Conservation (phyloP, 1,284 basidiomycete genomes). For the Erythrobasidium hasegawianum region DNA sequence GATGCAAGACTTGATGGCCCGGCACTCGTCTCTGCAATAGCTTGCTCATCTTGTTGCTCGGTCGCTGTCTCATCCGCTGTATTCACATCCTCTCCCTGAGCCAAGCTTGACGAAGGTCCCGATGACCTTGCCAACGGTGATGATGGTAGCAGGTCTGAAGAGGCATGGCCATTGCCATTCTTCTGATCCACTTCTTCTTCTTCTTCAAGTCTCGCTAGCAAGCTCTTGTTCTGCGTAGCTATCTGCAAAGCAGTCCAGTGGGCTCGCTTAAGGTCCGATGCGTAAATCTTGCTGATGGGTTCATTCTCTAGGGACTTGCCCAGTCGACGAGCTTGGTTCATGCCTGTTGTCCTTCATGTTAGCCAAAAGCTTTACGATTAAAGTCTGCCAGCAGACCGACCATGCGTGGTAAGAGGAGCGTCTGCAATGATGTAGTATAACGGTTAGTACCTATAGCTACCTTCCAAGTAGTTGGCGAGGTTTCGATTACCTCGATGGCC, state of each 20-base stretch:
- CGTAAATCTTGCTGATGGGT: constrained; percentile 58
- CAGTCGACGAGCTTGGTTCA: constrained; percentile 41
- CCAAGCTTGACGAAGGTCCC: not conserved
- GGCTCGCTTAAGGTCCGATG: constrained; percentile 75
- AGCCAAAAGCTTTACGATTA: too few relatives aligned
- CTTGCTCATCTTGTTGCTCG: not conserved
- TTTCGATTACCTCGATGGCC: too few relatives aligned
- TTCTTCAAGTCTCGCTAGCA: constrained; percentile 52
- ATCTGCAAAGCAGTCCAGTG: constrained; percentile 65
- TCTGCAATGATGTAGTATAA: too few relatives aligned
- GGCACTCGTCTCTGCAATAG: constrained; percentile 13
- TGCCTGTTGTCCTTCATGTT: too few relatives aligned
- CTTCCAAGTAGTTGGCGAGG: too few relatives aligned
- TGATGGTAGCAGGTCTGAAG: too few relatives aligned
- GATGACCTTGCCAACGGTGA: not conserved
- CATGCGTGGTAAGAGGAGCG: constrained; percentile 30
- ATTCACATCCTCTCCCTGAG: constrained; percentile 10
- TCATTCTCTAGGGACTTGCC: constrained; percentile 41
- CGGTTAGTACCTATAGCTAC: too few relatives aligned
- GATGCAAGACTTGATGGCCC: constrained; percentile 17
- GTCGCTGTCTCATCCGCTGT: not conserved
- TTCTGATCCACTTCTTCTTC: too few relatives aligned
- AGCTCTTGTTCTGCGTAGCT: constrained; percentile 52
- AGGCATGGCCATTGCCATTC: not conserved
- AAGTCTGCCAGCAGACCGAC: too few relatives aligned